Evolutionary conservation across 306 rosid species (phyloP), one percentile per base, ranked within the genome.

Genomic region (Cicer yamashitae): DNA sequence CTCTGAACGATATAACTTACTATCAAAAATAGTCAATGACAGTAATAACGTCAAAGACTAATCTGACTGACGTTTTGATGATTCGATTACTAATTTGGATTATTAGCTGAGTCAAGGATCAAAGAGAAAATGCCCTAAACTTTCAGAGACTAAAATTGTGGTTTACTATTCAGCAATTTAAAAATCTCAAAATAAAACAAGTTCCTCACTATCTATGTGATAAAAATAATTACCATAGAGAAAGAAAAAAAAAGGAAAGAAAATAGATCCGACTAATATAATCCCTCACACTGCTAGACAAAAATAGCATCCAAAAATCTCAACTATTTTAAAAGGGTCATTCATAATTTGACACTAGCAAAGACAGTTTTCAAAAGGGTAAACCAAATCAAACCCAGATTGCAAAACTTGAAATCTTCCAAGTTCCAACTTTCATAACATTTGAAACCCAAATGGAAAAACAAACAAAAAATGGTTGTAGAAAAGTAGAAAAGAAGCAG

Each of bases 371-470:
- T 47, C 71, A 77, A 72, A 79, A 71, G 75, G 58, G 71, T 59
- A 67, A 65, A 34, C 79, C 40, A 79, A 84, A 59, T 71, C 53
- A 67, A 50, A 74, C 81, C 84, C 79, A 67, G 78, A 76, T 76
- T 73, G 63, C 47, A 79, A 43, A 76, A 70, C 39, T 74, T 69
- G 65, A 52, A 17, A 81, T 67, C 41, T 73, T 72, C 46, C 65
- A 74, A 58, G 30, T 74, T 67, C 56, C 40, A 73, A 52, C 61
- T 22, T 60, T n/a, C 1, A 13, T 57, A 37, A 69, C 20, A 74
- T 41, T 39, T 20, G 61, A 76, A 60, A 41, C 79, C 64, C 74
- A 59, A 77, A 58, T 11, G 30, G 70, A n/a, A 48, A 64, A 58
- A 30, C 37, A 30, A 30, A 30, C 37, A 30, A 30, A 30, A 30